phyloP scores from a whole-genome alignment of 345 rosid species.

The Durio zibethinus region DNA sequence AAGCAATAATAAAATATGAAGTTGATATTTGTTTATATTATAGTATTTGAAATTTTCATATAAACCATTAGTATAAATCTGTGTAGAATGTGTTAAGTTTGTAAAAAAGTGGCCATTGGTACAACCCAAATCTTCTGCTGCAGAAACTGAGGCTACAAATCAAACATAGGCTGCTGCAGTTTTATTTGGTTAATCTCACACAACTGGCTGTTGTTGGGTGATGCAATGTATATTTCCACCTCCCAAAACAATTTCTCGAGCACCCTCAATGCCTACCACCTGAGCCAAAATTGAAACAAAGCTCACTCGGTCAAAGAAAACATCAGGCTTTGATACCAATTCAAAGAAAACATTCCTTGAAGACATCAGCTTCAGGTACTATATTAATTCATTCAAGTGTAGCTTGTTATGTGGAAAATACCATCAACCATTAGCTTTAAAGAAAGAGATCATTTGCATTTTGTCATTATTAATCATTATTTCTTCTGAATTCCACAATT shows the following conservation, averaged over 20 bases:
- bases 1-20: too few relatives aligned
- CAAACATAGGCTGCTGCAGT: not conserved
- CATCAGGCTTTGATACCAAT: not conserved
- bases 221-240: conserved; percentile 98
- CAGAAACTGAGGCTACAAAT: not conserved
- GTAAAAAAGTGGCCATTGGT: not conserved
- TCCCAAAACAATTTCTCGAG: conserved; percentile 79
- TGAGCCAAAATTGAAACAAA: conserved; percentile 18
- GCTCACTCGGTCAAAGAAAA: not conserved
- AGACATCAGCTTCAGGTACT: not conserved
- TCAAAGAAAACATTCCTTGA: not conserved
- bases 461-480: not conserved
- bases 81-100: too few relatives aligned
- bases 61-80: too few relatives aligned
- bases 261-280: conserved; percentile 74
- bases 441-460: not conserved
- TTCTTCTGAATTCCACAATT: not conserved
- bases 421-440: not conserved
- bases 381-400: not conserved
- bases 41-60: too few relatives aligned
- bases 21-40: too few relatives aligned
- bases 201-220: conserved; percentile 80
- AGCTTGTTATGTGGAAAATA: not conserved
- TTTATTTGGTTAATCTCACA: not conserved
- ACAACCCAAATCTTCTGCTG: not conserved